Evolutionary conservation across 176 grass and related monocot genomes (phyloP).

Genomic region (bread wheat (Triticum aestivum)): IWGSC_CS_RefSeq_v2.1 NC_057801.1:13917284-13917783

Average conservation of each 20-base stretch:
- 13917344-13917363: background rate
- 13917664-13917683: slow-evolving; percentile 49
- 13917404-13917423: background rate
- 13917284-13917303: slow-evolving; percentile 12
- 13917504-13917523: background rate
- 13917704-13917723: slow-evolving; percentile 29
- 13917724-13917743: slow-evolving; percentile 43
- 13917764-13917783: slow-evolving; percentile 69
- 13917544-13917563: slow-evolving; percentile 32
- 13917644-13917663: slow-evolving; percentile 98
- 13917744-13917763: slow-evolving; percentile 88
- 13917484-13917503: background rate
- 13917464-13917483: background rate
- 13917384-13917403: background rate
- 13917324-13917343: background rate
- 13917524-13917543: background rate
- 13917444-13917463: background rate
- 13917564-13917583: slow-evolving; percentile 37
- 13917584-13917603: slow-evolving; percentile 97
- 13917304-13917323: background rate
- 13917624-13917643: slow-evolving; percentile 98
- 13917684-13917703: background rate
- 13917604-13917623: slow-evolving; percentile 95
- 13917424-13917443: background rate
- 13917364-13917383: background rate